Conservation (phyloP, 192 early-diverging fungal genomes). For the Coemansia sp. region DNA sequence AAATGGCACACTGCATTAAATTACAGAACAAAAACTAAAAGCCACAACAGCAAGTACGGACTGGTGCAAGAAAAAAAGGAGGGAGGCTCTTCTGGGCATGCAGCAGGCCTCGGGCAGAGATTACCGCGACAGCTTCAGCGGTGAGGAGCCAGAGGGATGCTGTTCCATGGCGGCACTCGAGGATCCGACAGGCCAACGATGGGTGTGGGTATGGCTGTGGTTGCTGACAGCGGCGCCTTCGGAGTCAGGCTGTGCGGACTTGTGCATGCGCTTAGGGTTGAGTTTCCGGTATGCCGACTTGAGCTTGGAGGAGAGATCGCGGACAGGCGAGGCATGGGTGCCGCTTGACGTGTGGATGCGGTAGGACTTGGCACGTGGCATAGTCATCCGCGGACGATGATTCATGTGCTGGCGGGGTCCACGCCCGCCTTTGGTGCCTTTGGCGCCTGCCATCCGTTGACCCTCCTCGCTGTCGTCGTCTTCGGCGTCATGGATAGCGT, state of each 20-base stretch:
- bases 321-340: constrained; percentile 25
- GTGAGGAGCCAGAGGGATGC: background rate
- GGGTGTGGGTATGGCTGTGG: background rate
- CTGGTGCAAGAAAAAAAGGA: too few relatives aligned
- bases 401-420: constrained; percentile 21
- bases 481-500: constrained; percentile 42
- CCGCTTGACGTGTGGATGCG: constrained; percentile 11
- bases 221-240: background rate
- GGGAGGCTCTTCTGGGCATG: too few relatives aligned
- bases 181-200: background rate
- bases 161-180: background rate
- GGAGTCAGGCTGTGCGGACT: constrained; percentile 10
- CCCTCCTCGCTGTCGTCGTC: constrained; percentile 1
- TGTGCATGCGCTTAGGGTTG: constrained; percentile 39
- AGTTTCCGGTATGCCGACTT: constrained; percentile 53
- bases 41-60: too few relatives aligned
- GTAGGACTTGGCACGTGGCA: constrained; percentile 29
- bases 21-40: too few relatives aligned
- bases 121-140: background rate
- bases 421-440: background rate
- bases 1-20: too few relatives aligned
- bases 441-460: background rate
- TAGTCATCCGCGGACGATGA: constrained; percentile 16
- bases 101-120: too few relatives aligned
- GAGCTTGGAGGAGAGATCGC: constrained; percentile 45